Base-by-base conservation (phyloP, 768 basidiomycete species). In the Podaxis mareebaensis region DNA sequence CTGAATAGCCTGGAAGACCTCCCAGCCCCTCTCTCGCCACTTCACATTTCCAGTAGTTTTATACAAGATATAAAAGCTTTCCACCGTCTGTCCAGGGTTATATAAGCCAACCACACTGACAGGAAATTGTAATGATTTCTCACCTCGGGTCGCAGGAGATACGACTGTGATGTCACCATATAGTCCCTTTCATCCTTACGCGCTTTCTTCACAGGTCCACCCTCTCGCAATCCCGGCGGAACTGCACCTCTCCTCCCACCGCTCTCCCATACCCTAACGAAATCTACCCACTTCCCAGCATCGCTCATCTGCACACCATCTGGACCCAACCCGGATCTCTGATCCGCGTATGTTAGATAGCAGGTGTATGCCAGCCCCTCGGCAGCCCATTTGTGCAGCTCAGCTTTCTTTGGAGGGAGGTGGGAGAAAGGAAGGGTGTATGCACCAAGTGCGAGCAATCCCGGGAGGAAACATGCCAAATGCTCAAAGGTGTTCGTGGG, bases 381-480 rank as follows among this genome's bases (percentile, higher is more conserved):
- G 4, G 88, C 88, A 8, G 85, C 87, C 82, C 84, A 88, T 60
- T 69, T 66, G 66, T 88, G 86, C 57, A 83, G 71, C 78, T 79
- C 48, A 15, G 30, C 74, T 49, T 73, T 77, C 53, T 78, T 76
- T 15, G 63, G 58, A 1, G 65, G 60, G 2, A 80, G 67, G 24
- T 81, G 71, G 28, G 53, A 65, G 48, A 49, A 63, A 15, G 76
- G 73, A 15, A 75, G 75, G 15, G 78, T 79, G 64, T 82, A 74
- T 13, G 76, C 83, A 33, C 87, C 88, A 7, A 89, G 79, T 0
- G 85, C 85, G 51, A 89, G 76, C 10, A 88, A 74, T 3, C 85
- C 88, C 0, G 86, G 85, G 62, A 87, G 78, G 77, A 86, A 88
- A 68, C 88, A 89, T 3, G 85, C 79, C 33, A 88, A 79, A 68